Conservation (phyloP, 371 early-diverging fungal species). For the Capillidium rhysosporum region DNA sequence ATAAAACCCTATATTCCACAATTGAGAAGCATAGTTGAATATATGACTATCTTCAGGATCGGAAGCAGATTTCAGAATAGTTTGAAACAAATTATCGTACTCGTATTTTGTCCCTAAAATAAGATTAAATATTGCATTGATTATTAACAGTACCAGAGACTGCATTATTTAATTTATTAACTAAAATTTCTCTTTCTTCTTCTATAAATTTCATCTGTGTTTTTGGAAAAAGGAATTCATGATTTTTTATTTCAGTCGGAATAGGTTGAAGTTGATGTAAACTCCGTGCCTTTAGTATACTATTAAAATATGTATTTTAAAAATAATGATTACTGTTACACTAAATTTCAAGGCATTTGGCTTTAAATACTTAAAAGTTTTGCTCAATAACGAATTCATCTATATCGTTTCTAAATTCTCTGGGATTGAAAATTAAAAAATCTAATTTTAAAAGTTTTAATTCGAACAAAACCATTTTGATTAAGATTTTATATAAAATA, state of each 20-base stretch:
- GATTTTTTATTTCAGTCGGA: background rate
- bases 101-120: constrained; percentile 1
- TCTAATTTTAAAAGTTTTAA: no score
- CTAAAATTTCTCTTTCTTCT: background rate
- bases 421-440: no score
- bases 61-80: background rate
- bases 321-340: no score
- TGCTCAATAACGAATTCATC: no score
- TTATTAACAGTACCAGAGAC: background rate
- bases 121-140: no score
- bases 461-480: no score
- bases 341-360: no score
- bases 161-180: constrained; percentile 1
- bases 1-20: constrained; percentile 4
- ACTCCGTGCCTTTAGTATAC: background rate
- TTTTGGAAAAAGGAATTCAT: background rate
- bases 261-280: constrained; percentile 1
- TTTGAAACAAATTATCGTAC: background rate
- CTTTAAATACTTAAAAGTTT: no score
- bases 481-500: no score
- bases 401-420: no score
- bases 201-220: background rate
- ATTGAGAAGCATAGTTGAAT: constrained; percentile 3
- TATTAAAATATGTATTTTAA: no score
- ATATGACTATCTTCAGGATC: background rate